phyloP scores from a whole-genome alignment of 768 basidiomycete genomes.

The Pleurotus salmoneostramineus region DNA sequence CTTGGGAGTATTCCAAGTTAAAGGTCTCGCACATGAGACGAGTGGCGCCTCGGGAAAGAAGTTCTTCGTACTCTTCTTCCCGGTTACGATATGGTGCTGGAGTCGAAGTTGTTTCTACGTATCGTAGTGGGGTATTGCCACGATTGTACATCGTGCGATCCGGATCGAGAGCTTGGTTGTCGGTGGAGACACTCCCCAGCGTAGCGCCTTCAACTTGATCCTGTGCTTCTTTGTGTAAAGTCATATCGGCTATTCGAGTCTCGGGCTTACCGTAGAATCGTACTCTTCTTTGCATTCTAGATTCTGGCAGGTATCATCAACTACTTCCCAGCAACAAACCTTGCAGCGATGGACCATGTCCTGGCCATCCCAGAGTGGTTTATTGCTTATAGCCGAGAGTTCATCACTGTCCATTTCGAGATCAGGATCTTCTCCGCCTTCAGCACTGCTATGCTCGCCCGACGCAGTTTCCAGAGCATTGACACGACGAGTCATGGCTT shows the following conservation, averaged over 20 bases:
- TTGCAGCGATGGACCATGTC: slow-evolving; percentile 21
- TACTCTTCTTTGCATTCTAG: slow-evolving; percentile 16
- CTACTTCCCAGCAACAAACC: slow-evolving; percentile 26
- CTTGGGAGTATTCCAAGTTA: slow-evolving; percentile 22
- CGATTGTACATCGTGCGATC: slow-evolving; percentile 22
- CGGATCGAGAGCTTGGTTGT: slow-evolving; percentile 16
- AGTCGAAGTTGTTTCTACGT: slow-evolving; percentile 9
- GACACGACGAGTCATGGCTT: too few species aligned
- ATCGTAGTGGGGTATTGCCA: slow-evolving; percentile 23
- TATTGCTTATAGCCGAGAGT: too few species aligned
- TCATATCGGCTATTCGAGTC: slow-evolving; percentile 1
- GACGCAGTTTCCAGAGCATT: too few species aligned
- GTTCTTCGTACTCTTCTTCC: slow-evolving; percentile 21
- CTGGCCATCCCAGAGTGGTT: slow-evolving; percentile 14
- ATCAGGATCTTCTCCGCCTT: not conserved
- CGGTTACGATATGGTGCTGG: slow-evolving; percentile 8
- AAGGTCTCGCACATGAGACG: slow-evolving; percentile 34
- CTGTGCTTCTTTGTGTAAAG: not conserved
- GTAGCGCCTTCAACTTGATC: not conserved
- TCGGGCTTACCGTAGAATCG: not conserved
- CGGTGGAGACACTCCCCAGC: slow-evolving; percentile 11
- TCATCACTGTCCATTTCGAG: not conserved
- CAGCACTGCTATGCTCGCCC: too few species aligned
- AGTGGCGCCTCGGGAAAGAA: slow-evolving; percentile 28
- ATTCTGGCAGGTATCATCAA: slow-evolving; percentile 20